These are phyloP conservation scores for Botryotinia calthae DNA, from an alignment of 2,329 filamentous ascomycete species.

Conservation along the genomic window DNA sequence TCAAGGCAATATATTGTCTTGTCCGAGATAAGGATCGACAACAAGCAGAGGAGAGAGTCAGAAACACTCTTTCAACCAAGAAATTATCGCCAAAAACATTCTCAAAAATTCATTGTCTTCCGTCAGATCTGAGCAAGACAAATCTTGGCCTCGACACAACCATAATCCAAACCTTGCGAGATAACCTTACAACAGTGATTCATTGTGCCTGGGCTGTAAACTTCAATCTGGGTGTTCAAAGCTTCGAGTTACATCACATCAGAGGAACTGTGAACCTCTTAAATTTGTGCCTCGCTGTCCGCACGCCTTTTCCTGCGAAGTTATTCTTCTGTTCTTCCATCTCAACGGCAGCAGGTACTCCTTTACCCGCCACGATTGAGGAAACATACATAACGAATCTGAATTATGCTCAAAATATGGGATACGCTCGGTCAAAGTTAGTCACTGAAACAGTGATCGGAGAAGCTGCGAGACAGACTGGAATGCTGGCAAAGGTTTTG, in stretches of 20 bases:
- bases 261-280: slow-evolving; percentile 47
- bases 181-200: slow-evolving; percentile 45
- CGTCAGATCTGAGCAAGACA: slow-evolving; percentile 42
- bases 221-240: slow-evolving; percentile 52
- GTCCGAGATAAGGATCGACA: slow-evolving; percentile 42
- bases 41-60: slow-evolving; percentile 18
- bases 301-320: slow-evolving; percentile 33
- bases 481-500: slow-evolving; percentile 41
- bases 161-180: slow-evolving; percentile 35
- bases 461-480: slow-evolving; percentile 38
- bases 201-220: slow-evolving; percentile 57
- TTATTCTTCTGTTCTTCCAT: slow-evolving; percentile 44
- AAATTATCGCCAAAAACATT: slow-evolving; percentile 25
- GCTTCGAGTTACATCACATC: slow-evolving; percentile 49
- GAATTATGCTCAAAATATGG: slow-evolving; percentile 46
- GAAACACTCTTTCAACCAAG: slow-evolving; percentile 5
- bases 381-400: slow-evolving; percentile 39
- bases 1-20: slow-evolving; percentile 45
- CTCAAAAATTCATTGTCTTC: slow-evolving; percentile 41
- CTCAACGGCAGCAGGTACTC: slow-evolving; percentile 38
- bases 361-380: slow-evolving; percentile 34
- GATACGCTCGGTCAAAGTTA: slow-evolving; percentile 51
- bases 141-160: slow-evolving; percentile 43
- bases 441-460: slow-evolving; percentile 48
- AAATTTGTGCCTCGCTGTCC: slow-evolving; percentile 38